These are phyloP conservation scores for Clavispora asparagi DNA, from an alignment of 805 yeast species.

Conservation along the genomic window DNA sequence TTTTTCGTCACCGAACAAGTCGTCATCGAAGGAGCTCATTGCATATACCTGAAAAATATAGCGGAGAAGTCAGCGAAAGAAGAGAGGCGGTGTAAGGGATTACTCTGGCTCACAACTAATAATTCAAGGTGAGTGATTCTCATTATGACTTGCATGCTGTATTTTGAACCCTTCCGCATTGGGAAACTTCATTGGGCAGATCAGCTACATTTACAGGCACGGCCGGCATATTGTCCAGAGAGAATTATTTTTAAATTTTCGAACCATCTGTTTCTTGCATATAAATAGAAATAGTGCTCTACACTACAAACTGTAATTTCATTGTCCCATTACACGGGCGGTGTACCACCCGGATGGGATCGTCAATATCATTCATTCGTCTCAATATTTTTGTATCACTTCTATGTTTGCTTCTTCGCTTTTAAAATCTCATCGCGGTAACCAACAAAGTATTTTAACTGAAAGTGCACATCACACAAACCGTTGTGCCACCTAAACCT, in stretches of 20 bases:
- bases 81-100: neutral
- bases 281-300: neutral
- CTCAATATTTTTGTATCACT: neutral
- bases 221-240: neutral
- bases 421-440: too few species aligned
- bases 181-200: neutral
- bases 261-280: neutral
- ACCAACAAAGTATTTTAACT: neutral
- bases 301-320: neutral
- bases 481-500: conserved; percentile 27
- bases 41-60: neutral
- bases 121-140: neutral
- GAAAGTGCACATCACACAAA: conserved; percentile 10
- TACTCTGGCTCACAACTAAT: neutral
- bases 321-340: too few species aligned
- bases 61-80: neutral
- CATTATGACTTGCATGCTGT: neutral
- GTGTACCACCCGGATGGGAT: too few species aligned
- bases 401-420: neutral
- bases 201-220: neutral
- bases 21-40: conserved; percentile 13
- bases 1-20: conserved; percentile 14
- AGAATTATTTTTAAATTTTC: neutral
- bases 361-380: neutral
- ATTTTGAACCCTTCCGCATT: neutral